A percentile compares a stretch with the other conserved stretches of the same genome.
These are phyloP conservation scores for Moricandia moricandioides DNA, from an alignment of 345 rosid genomes.

Conservation along the genomic window DNA sequence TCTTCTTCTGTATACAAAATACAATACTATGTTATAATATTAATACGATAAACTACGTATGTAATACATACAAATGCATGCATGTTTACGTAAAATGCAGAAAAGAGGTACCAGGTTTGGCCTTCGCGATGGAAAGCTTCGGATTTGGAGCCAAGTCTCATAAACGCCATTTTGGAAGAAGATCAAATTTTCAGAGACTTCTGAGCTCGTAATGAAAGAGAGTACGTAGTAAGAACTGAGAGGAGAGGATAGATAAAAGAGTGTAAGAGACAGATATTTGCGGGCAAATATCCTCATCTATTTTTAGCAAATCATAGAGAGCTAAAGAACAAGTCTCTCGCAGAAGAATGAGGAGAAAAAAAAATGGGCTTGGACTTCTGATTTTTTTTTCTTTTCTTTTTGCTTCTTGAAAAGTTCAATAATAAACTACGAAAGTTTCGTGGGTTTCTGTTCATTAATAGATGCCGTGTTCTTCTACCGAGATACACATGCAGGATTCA, in stretches of 20 bases:
- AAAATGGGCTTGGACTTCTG: constrained; percentile 16
- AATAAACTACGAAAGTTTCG: background rate
- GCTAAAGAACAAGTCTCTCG: constrained; percentile 45
- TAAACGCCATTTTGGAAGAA: background rate
- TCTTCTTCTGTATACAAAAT: background rate
- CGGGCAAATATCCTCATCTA: background rate
- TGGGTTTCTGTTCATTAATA: background rate
- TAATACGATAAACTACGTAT: background rate
- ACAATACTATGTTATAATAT: no score
- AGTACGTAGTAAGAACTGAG: background rate
- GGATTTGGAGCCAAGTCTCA: constrained; percentile 1
- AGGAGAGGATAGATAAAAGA: background rate
- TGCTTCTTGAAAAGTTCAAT: constrained; percentile 28
- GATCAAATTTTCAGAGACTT: background rate
- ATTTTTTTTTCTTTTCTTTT: constrained; percentile 6
- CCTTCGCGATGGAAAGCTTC: constrained; percentile 1
- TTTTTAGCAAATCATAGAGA: background rate
- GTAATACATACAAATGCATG: background rate
- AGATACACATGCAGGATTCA: background rate
- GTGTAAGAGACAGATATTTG: background rate
- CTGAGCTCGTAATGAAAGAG: background rate
- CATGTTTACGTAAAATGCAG: background rate
- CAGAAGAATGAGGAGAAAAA: constrained; percentile 40
- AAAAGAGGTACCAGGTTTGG: background rate
- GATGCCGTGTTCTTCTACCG: background rate